Conservation (phyloP, 768 basidiomycete species). For the Royoungia palumana region DNA sequence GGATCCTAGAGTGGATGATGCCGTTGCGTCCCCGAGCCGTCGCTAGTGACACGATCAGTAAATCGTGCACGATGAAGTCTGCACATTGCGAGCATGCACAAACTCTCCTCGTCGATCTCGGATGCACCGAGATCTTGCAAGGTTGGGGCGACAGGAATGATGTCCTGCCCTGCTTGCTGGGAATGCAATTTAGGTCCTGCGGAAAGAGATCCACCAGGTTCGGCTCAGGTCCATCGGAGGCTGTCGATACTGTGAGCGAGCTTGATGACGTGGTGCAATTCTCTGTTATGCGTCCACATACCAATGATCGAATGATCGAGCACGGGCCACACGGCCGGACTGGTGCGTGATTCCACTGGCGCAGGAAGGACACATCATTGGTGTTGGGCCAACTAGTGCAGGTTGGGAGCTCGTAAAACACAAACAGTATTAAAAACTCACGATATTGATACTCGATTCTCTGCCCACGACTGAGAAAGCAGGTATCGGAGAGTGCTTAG, state of each 20-base stretch:
- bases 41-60: constrained; percentile 97
- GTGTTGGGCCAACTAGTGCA: constrained; percentile 48
- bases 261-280: constrained; percentile 93
- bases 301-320: constrained; percentile 88
- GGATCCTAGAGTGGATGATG: constrained; percentile 98
- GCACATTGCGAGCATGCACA: constrained; percentile 98
- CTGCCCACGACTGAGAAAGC: too few relatives aligned
- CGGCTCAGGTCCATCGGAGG: constrained; percentile 93
- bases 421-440: constrained; percentile 67
- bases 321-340: constrained; percentile 51
- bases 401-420: constrained; percentile 39
- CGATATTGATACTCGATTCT: too few relatives aligned
- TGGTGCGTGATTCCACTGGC: constrained; percentile 37
- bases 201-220: constrained; percentile 92
- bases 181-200: constrained; percentile 80
- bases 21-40: constrained; percentile 80
- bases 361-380: constrained; percentile 36
- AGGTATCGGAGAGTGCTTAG: too few relatives aligned
- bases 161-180: constrained; percentile 75
- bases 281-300: constrained; percentile 91
- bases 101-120: constrained; percentile 76
- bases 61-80: constrained; percentile 94
- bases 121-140: constrained; percentile 94
- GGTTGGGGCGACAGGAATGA: constrained; percentile 97
- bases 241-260: constrained; percentile 95